Conservation (phyloP, 768 basidiomycete species). For the Suillus clintonianus region DNA sequence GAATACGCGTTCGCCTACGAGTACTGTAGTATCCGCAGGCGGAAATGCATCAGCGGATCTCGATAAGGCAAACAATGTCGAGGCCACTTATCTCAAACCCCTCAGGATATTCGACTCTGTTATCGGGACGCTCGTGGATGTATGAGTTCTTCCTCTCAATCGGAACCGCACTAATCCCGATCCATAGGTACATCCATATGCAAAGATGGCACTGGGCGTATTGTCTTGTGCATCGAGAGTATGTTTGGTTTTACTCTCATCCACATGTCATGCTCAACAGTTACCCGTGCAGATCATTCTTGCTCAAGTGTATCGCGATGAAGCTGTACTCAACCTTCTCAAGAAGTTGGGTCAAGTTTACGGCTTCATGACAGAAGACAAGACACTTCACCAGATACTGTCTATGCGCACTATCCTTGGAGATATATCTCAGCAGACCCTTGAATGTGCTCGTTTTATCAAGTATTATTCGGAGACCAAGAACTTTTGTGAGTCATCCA, state of each 20-base stretch:
- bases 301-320: slow-evolving; percentile 1
- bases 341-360: slow-evolving; percentile 5
- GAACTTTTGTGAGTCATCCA: slow-evolving; percentile 7
- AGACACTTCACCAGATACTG: background rate
- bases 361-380: slow-evolving; percentile 2
- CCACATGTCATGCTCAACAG: background rate
- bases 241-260: background rate
- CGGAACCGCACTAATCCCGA: background rate
- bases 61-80: background rate
- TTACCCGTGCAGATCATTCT: background rate
- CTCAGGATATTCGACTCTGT: slow-evolving; percentile 2
- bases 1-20: background rate
- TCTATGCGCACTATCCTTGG: slow-evolving; percentile 1
- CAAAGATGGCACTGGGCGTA: slow-evolving; percentile 2
- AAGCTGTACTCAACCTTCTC: slow-evolving; percentile 6
- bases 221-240: slow-evolving; percentile 2
- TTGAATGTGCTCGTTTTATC: slow-evolving; percentile 9
- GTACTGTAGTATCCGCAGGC: background rate
- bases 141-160: background rate
- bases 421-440: slow-evolving; percentile 5
- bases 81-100: background rate
- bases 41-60: background rate
- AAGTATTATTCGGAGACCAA: slow-evolving; percentile 8
- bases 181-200: slow-evolving; percentile 9
- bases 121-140: background rate